Conservation (phyloP, 2,329 filamentous ascomycete species). For the Clarireedia paspali region DNA sequence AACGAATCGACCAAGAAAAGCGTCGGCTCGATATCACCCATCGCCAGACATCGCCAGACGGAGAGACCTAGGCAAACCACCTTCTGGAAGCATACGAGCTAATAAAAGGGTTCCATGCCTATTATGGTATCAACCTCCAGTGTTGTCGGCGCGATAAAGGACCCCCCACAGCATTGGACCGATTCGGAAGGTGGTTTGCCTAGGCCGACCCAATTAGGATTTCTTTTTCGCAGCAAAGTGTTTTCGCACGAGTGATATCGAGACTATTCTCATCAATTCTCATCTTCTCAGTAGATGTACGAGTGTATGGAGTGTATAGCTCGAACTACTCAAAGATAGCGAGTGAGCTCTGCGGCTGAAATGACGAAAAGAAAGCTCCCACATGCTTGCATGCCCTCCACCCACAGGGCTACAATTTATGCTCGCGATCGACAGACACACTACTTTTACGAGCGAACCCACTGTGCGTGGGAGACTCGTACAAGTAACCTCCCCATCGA, state of each 20-base stretch:
- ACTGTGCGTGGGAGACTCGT: background rate
- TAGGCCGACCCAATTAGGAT: too few relatives aligned
- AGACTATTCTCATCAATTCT: background rate
- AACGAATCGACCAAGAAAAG: background rate
- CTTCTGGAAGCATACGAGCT: background rate
- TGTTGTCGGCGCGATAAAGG: background rate
- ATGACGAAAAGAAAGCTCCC: too few relatives aligned
- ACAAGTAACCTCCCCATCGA: background rate
- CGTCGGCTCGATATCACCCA: background rate
- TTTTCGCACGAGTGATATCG: background rate
- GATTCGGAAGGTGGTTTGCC: background rate
- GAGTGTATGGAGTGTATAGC: background rate
- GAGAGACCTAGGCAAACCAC: background rate
- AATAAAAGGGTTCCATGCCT: background rate
- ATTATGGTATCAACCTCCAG: background rate
- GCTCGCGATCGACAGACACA: too few relatives aligned
- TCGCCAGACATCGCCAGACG: background rate
- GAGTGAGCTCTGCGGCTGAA: too few relatives aligned
- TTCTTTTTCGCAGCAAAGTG: background rate
- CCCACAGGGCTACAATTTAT: too few relatives aligned
- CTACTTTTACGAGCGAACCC: background rate
- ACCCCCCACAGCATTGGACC: background rate
- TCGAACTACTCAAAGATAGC: too few relatives aligned
- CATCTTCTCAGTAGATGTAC: background rate
- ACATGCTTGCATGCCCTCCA: too few relatives aligned